Evolutionary conservation across 495 filamentous ascomycete genomes (phyloP), one percentile per base, ranked within the genome.

Genomic region (Letharia columbiana): DNA sequence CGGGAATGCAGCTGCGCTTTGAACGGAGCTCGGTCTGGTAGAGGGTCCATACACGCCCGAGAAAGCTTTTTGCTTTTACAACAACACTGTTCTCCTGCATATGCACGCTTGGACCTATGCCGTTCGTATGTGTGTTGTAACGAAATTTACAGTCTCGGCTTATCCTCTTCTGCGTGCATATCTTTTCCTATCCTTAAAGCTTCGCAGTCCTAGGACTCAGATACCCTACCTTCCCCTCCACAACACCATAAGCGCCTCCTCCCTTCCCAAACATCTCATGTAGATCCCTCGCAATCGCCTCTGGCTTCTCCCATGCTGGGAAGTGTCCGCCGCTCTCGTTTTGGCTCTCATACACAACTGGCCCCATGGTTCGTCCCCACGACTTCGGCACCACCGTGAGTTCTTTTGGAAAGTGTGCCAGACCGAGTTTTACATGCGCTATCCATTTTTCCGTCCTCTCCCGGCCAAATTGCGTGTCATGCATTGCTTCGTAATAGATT

Each of bases 261-360:
- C 69, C 72, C 66, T 73, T 77, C 11, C 78, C 75, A 72, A 86
- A 85, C 82, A 87, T 87, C 31, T 68, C 72, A 63, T 73, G 74
- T 54, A 89, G 67, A 76, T 89, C 86, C 0, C 67, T 72, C 1
- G 77, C 81, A 12, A 88, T 73, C 31, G 66, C 69, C 7, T 85
- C 76, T 9, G 87, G 84, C 28, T 69, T 66, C 67, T 89, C 86
- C 70, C 78, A 82, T 3, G 86, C 81, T 2, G 83, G 81, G 72
- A 89, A 89, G 71, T 89, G 87, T 0, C 87, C 86, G 5, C 87
- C 86, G 7, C 67, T 66, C 0, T 77, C 73, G 72, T 87, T 73
- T 35, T 77, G 68, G 31, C 72, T 79, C 72, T 86, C 81, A 52
- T 75, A 80, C 8, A 87, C 83, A 1, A 89, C 73, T 9, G 76